Percentiles rank a stretch among this genome's conserved stretches.
Evolutionary conservation across 108 stramenopile genomes (phyloP).

Genomic region (Fragilaria crotonensis): DNA sequence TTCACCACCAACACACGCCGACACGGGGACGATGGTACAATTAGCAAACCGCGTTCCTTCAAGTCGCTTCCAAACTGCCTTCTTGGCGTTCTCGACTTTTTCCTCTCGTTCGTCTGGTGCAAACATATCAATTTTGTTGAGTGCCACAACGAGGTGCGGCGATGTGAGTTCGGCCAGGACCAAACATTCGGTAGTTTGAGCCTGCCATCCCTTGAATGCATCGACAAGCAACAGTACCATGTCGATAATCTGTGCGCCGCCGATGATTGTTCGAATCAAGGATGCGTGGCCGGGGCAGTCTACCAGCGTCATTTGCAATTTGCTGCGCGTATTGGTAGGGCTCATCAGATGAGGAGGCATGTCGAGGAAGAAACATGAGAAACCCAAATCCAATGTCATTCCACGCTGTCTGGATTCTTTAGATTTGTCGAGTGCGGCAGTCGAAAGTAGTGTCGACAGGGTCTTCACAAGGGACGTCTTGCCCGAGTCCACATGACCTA

Average conservation of each 20-base stretch:
- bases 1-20: slow-evolving; percentile 92
- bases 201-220: slow-evolving; percentile 96
- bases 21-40: slow-evolving; percentile 69
- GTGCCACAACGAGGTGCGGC: slow-evolving; percentile 77
- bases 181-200: slow-evolving; percentile 98
- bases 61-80: slow-evolving; percentile 49
- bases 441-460: slow-evolving; percentile 86
- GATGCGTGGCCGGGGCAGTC: slow-evolving; percentile 99
- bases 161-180: slow-evolving; percentile 95
- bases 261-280: slow-evolving; percentile 97
- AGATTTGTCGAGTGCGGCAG: slow-evolving; percentile 96
- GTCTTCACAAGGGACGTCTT: slow-evolving; percentile 96
- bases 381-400: slow-evolving; percentile 97
- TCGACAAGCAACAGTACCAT: slow-evolving; percentile 95
- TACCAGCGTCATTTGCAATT: slow-evolving; percentile 84
- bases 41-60: slow-evolving; percentile 61
- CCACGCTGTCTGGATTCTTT: slow-evolving; percentile 92
- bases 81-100: slow-evolving; percentile 46
- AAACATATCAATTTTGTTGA: slow-evolving; percentile 92
- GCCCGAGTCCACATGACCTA: slow-evolving; percentile 98
- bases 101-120: slow-evolving; percentile 61
- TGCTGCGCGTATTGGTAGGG: slow-evolving; percentile 14
- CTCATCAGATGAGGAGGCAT: slow-evolving; percentile 54
- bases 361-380: slow-evolving; percentile 87
- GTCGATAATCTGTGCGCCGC: slow-evolving; percentile 96